Conservation (phyloP, 1,284 basidiomycete genomes). For the Moesziomyces sp. region DNA sequence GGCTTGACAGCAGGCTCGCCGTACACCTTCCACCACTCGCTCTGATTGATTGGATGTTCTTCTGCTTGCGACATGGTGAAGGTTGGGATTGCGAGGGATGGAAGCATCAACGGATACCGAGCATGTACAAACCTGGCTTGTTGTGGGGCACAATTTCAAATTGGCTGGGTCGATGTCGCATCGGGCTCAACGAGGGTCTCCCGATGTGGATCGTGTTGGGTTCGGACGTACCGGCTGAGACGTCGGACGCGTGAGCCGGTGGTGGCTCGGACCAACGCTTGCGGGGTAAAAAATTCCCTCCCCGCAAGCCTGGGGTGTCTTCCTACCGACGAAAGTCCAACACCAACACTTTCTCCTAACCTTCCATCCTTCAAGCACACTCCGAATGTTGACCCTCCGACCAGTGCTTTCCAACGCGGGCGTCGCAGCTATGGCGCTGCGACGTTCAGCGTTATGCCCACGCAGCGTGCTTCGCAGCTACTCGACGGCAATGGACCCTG, state of each 20-base stretch:
- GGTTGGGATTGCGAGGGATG: too few species aligned
- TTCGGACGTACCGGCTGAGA: not conserved
- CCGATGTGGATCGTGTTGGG: not conserved
- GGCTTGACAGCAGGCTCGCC: constrained; percentile 34
- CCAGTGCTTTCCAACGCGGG: constrained; percentile 7
- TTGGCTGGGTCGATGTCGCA: not conserved
- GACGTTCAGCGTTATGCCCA: not conserved
- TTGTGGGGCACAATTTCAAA: too few species aligned
- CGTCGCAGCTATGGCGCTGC: not conserved
- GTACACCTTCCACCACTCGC: constrained; percentile 43
- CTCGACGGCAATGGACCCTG: constrained; percentile 26
- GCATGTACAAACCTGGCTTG: not conserved
- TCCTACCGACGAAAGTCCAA: not conserved
- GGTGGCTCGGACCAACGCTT: not conserved
- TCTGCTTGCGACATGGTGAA: constrained; percentile 15
- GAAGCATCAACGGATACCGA: not conserved
- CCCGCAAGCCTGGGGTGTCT: not conserved
- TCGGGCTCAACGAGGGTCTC: not conserved
- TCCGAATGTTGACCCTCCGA: constrained; percentile 23
- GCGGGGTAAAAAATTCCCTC: not conserved
- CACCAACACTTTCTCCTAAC: not conserved
- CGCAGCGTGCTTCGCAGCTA: constrained; percentile 23
- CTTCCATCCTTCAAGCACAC: not conserved
- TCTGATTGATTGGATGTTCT: constrained; percentile 39
- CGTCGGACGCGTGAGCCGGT: not conserved